A percentile compares a stretch with the other conserved stretches of the same genome.
phyloP scores from a whole-genome alignment of 2,329 filamentous ascomycete species.

The Aspergillus aculeatinus region DNA sequence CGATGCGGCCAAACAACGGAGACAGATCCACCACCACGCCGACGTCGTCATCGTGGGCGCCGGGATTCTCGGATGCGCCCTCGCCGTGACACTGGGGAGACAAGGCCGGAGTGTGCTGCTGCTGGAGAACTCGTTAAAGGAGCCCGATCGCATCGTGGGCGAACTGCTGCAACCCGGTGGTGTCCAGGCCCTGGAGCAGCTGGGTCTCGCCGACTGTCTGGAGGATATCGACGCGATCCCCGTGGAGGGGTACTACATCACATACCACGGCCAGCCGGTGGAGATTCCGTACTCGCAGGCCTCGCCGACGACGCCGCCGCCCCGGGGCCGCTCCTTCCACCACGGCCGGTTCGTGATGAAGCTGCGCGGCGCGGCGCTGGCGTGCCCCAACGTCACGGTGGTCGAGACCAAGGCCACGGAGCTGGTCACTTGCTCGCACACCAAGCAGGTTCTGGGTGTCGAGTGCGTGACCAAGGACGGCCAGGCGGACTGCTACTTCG shows the following conservation, averaged over 20 bases:
- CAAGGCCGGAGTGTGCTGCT: constrained; percentile 90
- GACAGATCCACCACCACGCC: constrained; percentile 59
- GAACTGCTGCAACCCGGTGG: constrained; percentile 94
- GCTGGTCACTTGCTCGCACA: constrained; percentile 68
- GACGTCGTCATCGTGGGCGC: constrained; percentile 93
- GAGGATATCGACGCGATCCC: constrained; percentile 84
- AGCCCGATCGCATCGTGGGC: constrained; percentile 94
- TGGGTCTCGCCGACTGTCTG: constrained; percentile 78
- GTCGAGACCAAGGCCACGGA: constrained; percentile 84
- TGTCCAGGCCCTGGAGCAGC: constrained; percentile 71
- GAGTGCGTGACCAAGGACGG: constrained; percentile 65
- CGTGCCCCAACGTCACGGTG: constrained; percentile 79
- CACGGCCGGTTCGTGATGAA: constrained; percentile 90
- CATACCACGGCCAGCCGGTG: constrained; percentile 73
- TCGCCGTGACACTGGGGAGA: constrained; percentile 78
- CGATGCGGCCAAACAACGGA: constrained; percentile 44
- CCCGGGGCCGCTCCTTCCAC: constrained; percentile 81
- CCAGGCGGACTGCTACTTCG: constrained; percentile 76
- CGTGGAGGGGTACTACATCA: constrained; percentile 82
- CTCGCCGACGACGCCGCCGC: constrained; percentile 49
- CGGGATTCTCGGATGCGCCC: constrained; percentile 82
- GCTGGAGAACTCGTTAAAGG: constrained; percentile 82
- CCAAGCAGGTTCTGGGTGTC: constrained; percentile 77
- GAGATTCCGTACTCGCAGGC: constrained; percentile 75
- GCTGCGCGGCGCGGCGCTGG: constrained; percentile 71